Percentiles rank a stretch among this genome's conserved stretches.
These are phyloP conservation scores for Fusarium sororula DNA, from an alignment of 2,329 filamentous ascomycete species.

Conservation along the genomic window DNA sequence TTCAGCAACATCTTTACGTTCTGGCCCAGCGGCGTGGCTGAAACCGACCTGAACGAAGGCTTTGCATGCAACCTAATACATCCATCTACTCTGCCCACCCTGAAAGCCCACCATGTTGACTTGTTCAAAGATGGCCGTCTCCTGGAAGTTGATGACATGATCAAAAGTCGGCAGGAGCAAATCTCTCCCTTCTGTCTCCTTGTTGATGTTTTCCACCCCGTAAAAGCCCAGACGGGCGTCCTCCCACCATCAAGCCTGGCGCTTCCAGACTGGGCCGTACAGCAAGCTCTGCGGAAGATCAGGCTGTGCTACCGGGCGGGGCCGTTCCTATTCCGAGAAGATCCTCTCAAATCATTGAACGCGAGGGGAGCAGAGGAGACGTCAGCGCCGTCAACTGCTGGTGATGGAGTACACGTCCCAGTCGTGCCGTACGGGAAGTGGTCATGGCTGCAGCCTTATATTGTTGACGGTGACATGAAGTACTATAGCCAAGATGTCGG, in stretches of 20 bases:
- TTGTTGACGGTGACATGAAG: not conserved
- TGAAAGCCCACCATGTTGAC: not conserved
- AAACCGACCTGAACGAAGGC: not conserved
- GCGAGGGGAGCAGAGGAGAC: rapidly evolving
- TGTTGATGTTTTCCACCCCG: not conserved
- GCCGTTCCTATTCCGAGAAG: not conserved
- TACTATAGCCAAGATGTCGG: rapidly evolving
- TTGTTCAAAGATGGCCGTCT: rapidly evolving
- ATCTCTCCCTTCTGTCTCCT: not conserved
- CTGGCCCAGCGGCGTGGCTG: not conserved
- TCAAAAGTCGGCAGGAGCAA: not conserved
- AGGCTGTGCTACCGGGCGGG: not conserved
- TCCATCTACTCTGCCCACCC: not conserved
- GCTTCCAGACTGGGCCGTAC: not conserved
- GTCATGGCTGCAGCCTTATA: not conserved
- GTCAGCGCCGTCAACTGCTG: not conserved
- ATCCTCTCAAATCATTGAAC: not conserved
- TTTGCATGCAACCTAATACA: not conserved
- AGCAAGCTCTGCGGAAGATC: not conserved
- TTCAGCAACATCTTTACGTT: not conserved
- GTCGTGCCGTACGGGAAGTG: not conserved
- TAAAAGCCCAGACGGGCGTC: not conserved
- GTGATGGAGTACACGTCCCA: not conserved
- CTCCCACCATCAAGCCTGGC: not conserved
- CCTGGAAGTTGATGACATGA: not conserved